phyloP scores from a whole-genome alignment of 345 rosid genomes.

The Eucalyptus curtisii region DNA sequence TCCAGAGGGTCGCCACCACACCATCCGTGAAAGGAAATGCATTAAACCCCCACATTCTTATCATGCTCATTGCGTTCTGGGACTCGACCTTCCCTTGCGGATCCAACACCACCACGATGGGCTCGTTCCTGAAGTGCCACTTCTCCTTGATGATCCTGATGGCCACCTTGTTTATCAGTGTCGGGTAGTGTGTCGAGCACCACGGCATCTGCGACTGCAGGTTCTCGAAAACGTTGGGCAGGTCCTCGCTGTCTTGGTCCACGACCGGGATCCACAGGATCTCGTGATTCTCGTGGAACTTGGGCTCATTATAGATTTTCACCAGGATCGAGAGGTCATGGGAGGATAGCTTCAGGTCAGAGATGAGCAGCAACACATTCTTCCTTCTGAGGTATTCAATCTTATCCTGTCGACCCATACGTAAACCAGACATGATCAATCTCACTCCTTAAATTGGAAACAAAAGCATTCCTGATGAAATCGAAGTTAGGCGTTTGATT shows the following conservation, averaged over 20 bases:
- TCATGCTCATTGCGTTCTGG: constrained; percentile 73
- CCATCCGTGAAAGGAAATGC: constrained; percentile 70
- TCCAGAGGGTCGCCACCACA: constrained; percentile 55
- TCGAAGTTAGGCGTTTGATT: not conserved
- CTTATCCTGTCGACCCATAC: no score
- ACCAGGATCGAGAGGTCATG: no score
- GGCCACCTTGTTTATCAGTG: constrained; percentile 30
- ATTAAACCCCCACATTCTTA: constrained; percentile 60
- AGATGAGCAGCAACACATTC: no score
- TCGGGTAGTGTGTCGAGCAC: constrained; percentile 59
- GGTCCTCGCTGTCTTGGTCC: constrained; percentile 21
- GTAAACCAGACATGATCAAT: no score
- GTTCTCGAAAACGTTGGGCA: constrained; percentile 29
- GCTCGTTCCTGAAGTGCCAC: constrained; percentile 59
- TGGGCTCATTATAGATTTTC: no score
- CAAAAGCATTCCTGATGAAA: not conserved
- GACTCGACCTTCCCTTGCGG: constrained; percentile 64
- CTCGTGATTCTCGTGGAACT: no score
- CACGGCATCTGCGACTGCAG: constrained; percentile 60
- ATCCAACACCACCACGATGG: constrained; percentile 65
- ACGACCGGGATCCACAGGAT: no score
- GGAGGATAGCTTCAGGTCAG: no score
- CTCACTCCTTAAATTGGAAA: not conserved
- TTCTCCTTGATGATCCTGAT: constrained; percentile 41
- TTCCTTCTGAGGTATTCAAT: no score